Percentiles rank a stretch among this genome's conserved stretches.
Evolutionary conservation across 257 asterid genomes (phyloP).

Genomic region (Handroanthus guayacan): DNA sequence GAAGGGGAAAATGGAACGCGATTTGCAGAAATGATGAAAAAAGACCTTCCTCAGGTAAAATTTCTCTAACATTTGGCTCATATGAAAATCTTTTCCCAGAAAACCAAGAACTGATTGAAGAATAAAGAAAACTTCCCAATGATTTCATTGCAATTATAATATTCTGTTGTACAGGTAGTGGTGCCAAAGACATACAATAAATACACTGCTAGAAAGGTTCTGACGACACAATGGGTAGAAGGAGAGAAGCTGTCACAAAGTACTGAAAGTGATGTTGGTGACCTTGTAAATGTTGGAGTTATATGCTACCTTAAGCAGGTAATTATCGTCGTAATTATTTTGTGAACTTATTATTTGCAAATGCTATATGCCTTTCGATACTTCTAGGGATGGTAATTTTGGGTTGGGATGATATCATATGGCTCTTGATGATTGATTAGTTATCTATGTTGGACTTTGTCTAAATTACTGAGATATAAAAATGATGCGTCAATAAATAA

Average conservation of each 20-base stretch:
- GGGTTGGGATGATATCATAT: neutral
- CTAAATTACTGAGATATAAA: neutral
- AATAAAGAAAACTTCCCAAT: neutral
- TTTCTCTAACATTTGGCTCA: slow-evolving; percentile 9
- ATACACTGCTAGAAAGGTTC: slow-evolving; percentile 96
- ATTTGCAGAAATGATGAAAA: slow-evolving; percentile 96
- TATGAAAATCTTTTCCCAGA: neutral
- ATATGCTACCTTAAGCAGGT: slow-evolving; percentile 99
- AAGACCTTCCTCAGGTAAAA: slow-evolving; percentile 97
- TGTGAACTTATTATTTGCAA: neutral
- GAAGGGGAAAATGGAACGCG: slow-evolving; percentile 96
- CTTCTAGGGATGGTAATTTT: neutral
- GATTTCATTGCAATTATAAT: slow-evolving; percentile 21
- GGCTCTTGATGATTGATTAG: neutral
- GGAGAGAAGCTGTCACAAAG: slow-evolving; percentile 99
- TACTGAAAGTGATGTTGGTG: slow-evolving; percentile 98
- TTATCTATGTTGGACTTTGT: slow-evolving; percentile 16
- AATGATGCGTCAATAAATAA: slow-evolving; percentile 10
- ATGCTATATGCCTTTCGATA: slow-evolving; percentile 17
- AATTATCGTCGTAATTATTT: slow-evolving; percentile 24
- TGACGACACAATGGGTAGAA: slow-evolving; percentile 91
- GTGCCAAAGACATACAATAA: slow-evolving; percentile 87
- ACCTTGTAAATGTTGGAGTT: slow-evolving; percentile 96
- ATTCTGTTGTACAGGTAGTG: slow-evolving; percentile 69
- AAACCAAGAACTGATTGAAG: neutral